Percentiles rank a stretch among this genome's conserved stretches.
phyloP scores from a whole-genome alignment of 768 basidiomycete species.

The Thelephora ganbajun region DNA sequence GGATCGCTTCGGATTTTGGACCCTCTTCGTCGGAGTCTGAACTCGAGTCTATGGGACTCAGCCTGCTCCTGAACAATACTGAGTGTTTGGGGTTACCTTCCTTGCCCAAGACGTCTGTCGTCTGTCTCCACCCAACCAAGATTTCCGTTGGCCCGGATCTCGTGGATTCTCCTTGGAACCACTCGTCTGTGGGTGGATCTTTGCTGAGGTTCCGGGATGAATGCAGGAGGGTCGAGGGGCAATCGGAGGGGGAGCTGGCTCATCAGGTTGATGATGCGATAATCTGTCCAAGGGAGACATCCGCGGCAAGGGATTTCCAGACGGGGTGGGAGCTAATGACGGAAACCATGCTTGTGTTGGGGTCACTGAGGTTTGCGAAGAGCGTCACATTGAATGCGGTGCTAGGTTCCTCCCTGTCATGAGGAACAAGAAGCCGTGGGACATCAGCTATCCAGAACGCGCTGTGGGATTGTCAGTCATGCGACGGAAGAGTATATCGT shows the following conservation, averaged over 20 bases:
- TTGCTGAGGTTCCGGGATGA: not conserved
- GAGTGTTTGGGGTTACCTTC: too few relatives aligned
- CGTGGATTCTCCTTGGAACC: too few relatives aligned
- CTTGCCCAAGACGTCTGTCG: too few relatives aligned
- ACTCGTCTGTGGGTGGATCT: conserved; percentile 7
- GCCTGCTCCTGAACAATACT: too few relatives aligned
- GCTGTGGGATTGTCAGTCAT: conserved; percentile 21
- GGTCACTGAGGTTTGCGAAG: not conserved
- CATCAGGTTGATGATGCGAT: conserved; percentile 38
- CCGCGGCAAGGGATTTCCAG: conserved; percentile 56
- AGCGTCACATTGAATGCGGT: conserved; percentile 9
- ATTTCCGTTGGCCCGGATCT: too few relatives aligned
- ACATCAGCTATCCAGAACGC: conserved; percentile 79
- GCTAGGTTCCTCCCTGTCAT: conserved; percentile 1
- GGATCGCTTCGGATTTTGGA: not conserved
- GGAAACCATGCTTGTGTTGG: not conserved
- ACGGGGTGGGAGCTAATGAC: conserved; percentile 21
- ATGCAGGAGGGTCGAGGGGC: conserved; percentile 2
- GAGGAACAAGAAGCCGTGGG: conserved; percentile 21
- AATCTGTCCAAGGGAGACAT: conserved; percentile 88
- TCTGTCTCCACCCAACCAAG: too few relatives aligned
- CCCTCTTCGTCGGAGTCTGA: not conserved
- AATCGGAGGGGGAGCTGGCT: too few relatives aligned
- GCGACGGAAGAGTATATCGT: conserved; percentile 6
- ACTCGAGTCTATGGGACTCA: too few relatives aligned